A percentile compares a stretch with the other conserved stretches of the same genome.
Evolutionary conservation across 371 early-diverging fungal species (phyloP).

Genomic region (Mortierella sp.): DNA sequence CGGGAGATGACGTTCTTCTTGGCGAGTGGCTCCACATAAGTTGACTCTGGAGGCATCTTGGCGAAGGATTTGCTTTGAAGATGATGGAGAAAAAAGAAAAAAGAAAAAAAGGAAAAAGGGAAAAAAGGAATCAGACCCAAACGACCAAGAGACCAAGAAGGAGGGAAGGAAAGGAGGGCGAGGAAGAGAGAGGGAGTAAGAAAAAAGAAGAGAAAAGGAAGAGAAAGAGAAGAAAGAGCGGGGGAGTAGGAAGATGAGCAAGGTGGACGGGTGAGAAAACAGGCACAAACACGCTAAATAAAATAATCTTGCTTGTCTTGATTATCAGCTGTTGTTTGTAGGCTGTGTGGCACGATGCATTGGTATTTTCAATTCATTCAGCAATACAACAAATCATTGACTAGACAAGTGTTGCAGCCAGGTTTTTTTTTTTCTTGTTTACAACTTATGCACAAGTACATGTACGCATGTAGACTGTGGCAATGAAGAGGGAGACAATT

Average conservation of each 20-base stretch:
- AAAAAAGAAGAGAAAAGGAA: not conserved
- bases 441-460: too few species aligned
- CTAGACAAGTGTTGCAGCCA: too few species aligned
- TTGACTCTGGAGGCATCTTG: conserved; percentile 55
- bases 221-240: conserved; percentile 16
- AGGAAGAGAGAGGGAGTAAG: not conserved
- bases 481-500: not conserved
- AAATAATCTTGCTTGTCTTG: not conserved
- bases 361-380: too few species aligned
- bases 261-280: not conserved
- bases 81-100: not conserved
- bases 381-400: too few species aligned
- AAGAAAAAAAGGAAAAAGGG: conserved; percentile 1
- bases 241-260: conserved; percentile 7
- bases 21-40: conserved; percentile 46
- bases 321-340: not conserved
- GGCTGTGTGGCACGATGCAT: too few species aligned
- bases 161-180: not conserved
- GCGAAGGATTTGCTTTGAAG: not conserved
- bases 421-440: too few species aligned
- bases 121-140: not conserved
- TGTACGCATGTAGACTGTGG: too few species aligned
- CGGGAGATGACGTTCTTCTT: conserved; percentile 50
- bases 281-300: not conserved
- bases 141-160: not conserved